A percentile compares a stretch with the other conserved stretches of the same genome.
phyloP scores from a whole-genome alignment of 805 yeast genomes.

The Komagataella mondaviorum region DNA sequence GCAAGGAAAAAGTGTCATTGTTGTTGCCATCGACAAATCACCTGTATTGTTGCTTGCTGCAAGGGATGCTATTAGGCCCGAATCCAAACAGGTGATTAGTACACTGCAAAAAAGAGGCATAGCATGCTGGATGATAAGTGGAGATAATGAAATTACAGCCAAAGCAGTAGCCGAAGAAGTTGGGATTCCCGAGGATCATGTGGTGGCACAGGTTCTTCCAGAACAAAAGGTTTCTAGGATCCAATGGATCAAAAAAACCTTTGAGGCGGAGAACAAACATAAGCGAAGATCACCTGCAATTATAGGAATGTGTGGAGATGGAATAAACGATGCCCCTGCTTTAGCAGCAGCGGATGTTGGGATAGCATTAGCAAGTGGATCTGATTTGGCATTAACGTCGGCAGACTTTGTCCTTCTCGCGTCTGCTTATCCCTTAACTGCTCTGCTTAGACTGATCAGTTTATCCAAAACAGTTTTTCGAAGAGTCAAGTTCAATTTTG shows the following conservation, averaged over 20 bases:
- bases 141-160: conserved; percentile 60
- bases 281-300: conserved; percentile 13
- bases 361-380: conserved; percentile 62
- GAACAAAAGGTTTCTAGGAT: conserved; percentile 56
- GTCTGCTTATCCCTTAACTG: conserved; percentile 32
- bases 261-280: conserved; percentile 9
- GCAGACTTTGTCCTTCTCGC: conserved; percentile 60
- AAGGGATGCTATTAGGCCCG: conserved; percentile 47
- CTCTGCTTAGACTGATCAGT: conserved; percentile 41
- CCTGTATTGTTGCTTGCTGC: conserved; percentile 39
- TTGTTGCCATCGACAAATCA: conserved; percentile 30
- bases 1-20: conserved; percentile 49
- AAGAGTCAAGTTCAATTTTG: conserved; percentile 43
- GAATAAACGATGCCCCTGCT: conserved; percentile 77
- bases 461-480: conserved; percentile 34
- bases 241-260: conserved; percentile 36
- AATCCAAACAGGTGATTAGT: conserved; percentile 37
- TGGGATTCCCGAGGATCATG: conserved; percentile 36
- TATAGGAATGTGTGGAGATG: conserved; percentile 77
- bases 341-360: conserved; percentile 67
- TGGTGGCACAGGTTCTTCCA: conserved; percentile 63
- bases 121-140: conserved; percentile 65
- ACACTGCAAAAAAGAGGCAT: conserved; percentile 26
- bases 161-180: conserved; percentile 49
- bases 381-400: conserved; percentile 63